Evolutionary conservation across 1,284 basidiomycete species (phyloP), one percentile per base, ranked within the genome.

Genomic region (Coniophora puteana): DNA sequence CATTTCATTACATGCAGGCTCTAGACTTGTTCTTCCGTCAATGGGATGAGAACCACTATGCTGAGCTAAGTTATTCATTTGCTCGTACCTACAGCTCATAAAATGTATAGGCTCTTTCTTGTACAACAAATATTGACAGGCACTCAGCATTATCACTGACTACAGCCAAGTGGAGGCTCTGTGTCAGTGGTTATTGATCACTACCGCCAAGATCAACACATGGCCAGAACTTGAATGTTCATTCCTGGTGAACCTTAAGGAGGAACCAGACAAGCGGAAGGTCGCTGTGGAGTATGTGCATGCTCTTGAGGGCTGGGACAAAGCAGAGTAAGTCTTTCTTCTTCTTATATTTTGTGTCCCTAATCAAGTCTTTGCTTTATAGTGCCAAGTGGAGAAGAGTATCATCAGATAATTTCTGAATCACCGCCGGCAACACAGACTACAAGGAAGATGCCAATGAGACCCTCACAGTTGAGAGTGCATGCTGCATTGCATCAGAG

Each of bases 11-110:
- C 28, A 43, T 38, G 5, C 53, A 58, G 26, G 40, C 43, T 14
- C 51, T 65, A 2, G 43, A 60, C 22, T 22, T 51, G 3, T 52
- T 50, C 38, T 56, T 61, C 33, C 31, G 39, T 7, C 48, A 52
- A n/a, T 57, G 54, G 54, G 54, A 65, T 38, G 26, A 41, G 2
- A 54, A 61, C 31, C 51, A 50, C 29, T 59, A 58, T 26, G 30
- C 33, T 3, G 53, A 56, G 28, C 42, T 58, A 12, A 51, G 58
- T 58, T 43, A 5, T 47, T 51, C n/a, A 5, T 24, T 4, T 24
- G 34, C 17, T 38, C 10, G 4, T 16, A 8, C 1, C 5, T 14
- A 12, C 29, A 8, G 36, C 26, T 14, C 17, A 21, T 5, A 12
- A 27, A 24, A 30, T n/a, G n/a, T n/a, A 25, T 35, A 57, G 51